Base-by-base conservation (phyloP, 352 stramenopile genomes). In the Ochromonadaceae sp. region DNA sequence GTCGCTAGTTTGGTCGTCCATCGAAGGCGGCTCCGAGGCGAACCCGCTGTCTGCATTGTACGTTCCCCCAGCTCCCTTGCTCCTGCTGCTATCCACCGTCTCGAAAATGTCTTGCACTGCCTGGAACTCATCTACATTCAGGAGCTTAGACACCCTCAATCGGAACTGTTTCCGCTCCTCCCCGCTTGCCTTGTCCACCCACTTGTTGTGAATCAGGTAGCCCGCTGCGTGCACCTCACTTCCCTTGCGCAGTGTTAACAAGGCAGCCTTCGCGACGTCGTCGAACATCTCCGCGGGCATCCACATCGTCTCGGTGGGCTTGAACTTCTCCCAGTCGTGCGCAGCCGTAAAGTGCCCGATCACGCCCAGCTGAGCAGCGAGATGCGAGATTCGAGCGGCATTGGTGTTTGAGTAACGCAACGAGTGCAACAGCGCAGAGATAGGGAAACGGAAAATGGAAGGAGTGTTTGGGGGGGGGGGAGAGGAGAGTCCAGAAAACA, bases 141-240 rank as follows among this genome's bases (percentile, higher is more conserved):
- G 26, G 26, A 58, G 39, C 25, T 47, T 46, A 41, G 49, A 30
- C 7, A 60, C n/a, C 35, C 52, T 35, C 4, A 46, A 30, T 7
- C 31, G 14, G 47, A 60, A 9, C 32, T 60, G 9, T n/a, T 60
- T 60, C 22, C 25, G 30, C n/a, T 60, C 52, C 25, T 60, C 52
- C 20, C 52, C 52, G 25, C 35, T 60, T 46, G 10, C 4, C 22
- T 60, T 60, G 35, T 60, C 52, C 30, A 25, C 35, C 52, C 52
- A 60, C 9, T 60, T 57, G 35, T 48, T 60, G 3, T 20, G 4
- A 60, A 60, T 5, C 32, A 60, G 52, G 31, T 4, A 28, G 30
- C 28, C 52, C 30, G 32, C 31, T n/a, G 7, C 36, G 20, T 60
- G 5, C 30, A 60, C 47, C 3, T 7, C 26, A 3, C 25, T 3